Base-by-base conservation (phyloP, 768 basidiomycete genomes). In the Infundibulicybe gibba region DNA sequence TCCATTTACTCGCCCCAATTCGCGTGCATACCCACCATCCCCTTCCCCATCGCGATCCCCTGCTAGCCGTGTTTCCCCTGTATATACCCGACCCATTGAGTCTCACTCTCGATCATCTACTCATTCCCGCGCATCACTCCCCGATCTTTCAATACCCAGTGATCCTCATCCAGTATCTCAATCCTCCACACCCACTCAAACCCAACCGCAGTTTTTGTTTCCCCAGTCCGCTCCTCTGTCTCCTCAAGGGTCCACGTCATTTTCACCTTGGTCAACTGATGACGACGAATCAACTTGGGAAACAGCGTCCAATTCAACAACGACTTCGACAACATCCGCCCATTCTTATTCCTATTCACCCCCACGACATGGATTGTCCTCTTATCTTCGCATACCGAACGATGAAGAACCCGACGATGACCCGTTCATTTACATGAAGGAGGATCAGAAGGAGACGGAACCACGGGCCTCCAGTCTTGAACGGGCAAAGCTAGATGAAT, bases 241-340 rank as follows among this genome's bases (percentile, higher is more conserved):
- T 16, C 67, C 69, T 10, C 49, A 67, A 15, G 72, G 61, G 32
- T 62, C 70, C 11, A 44, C 61, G n/a, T 50, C 58, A 1, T 57
- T 69, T 47, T 86, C 85, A 0, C 77, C 85, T 1, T 88, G 82
- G 81, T 79, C 83, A 13, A 86, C 84, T 25, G 25, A 25, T 2
- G 87, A 89, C 48, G 87, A 87, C 53, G 86, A 89, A 48, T 87
- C 83, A 6, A 76, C 75, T 32, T 88, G 85, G 83, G 87, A 88
- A 50, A 80, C 83, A 2, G 80, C 79, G 30, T 89, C 87, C 14
- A 71, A 68, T 12, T 74, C 77, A 1, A 85, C 84, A 3, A 76
- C 81, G 8, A 70, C 77, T 8, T 83, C 85, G 13, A 80, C 79
- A 10, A 79, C 78, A 3, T 77, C 83, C 6, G 72, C 72, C 13